Base-by-base conservation (phyloP, 805 yeast genomes). In the Metschnikowia proteae region DNA sequence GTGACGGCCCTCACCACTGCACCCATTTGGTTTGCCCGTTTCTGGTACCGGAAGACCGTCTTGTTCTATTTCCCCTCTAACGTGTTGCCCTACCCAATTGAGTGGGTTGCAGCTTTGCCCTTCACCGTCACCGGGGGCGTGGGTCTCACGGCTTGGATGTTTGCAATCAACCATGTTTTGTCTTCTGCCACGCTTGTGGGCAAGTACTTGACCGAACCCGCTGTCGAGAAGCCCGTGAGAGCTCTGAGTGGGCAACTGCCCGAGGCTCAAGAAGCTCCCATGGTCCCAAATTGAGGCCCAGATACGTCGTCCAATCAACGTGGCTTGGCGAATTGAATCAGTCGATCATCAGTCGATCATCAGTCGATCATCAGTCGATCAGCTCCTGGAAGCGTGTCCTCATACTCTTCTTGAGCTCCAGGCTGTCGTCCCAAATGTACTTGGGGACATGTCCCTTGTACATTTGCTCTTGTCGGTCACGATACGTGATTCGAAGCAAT, bases 41-140 rank as follows among this genome's bases (percentile, higher is more conserved):
- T 81, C 34, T 74, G 75, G 68, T 81, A 74, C 64, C 66, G 88
- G 42, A 76, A 79, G 53, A 54, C 63, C 1, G 78, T 80, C 2
- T 73, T 86, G 35, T 76, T 84, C 47, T 81, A 79, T 66, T 62
- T 87, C 6, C 88, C 90, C 0, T 57, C 63, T 11, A 79, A 80
- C 1, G 66, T 75, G 22, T 71, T 86, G 33, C 95, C 94, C 0
- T 52, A 66, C 46, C 63, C 67, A 31, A 60, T 83, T 6, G 81
- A 82, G 51, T 79, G 83, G 75, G 46, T 74, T 1, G 62, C 86
- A 43, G 76, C 86, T n/a, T 67, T 85, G 41, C 89, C 91, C 1
- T 78, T 80, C 45, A 76, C 84, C n/a, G 76, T 79, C 0, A 61
- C 66, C 17, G 88, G 89, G 9, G 76, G 85, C 0, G 71, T 85